Conservation (phyloP, 2,329 filamentous ascomycete genomes). For the Apiospora koreana region DNA sequence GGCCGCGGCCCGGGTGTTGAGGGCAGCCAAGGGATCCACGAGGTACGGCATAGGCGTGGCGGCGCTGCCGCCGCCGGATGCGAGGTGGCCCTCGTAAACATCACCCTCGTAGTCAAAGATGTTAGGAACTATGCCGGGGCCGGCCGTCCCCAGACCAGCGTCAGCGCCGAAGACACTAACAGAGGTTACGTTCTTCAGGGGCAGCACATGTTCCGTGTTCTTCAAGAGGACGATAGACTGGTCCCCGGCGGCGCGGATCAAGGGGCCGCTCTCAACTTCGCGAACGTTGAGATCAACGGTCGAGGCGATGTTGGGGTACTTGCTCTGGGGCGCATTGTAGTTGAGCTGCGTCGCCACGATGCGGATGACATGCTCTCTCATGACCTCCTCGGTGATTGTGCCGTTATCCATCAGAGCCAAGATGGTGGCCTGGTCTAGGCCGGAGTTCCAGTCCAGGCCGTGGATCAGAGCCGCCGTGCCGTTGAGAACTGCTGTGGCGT, state of each 20-base stretch:
- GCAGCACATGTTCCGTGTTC: constrained; percentile 57
- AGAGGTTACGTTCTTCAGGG: constrained; percentile 45
- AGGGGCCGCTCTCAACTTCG: neutral
- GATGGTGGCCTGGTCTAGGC: neutral
- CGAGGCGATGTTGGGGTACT: neutral
- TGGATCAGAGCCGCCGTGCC: constrained; percentile 4
- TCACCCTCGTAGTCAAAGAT: constrained; percentile 12
- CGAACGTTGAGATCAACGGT: neutral
- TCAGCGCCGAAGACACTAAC: constrained; percentile 52
- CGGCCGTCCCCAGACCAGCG: constrained; percentile 41
- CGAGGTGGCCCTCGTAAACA: constrained; percentile 32
- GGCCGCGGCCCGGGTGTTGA: constrained; percentile 42
- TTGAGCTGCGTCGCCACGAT: constrained; percentile 11
- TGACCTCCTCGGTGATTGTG: neutral
- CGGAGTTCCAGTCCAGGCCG: neutral
- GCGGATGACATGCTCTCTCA: neutral
- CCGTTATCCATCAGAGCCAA: neutral
- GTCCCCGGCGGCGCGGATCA: neutral
- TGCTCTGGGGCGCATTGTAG: constrained; percentile 4
- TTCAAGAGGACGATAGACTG: constrained; percentile 66
- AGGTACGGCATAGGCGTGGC: constrained; percentile 52
- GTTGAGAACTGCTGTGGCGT: constrained; percentile 23
- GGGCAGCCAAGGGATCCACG: constrained; percentile 52
- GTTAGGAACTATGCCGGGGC: constrained; percentile 9
- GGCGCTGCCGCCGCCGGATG: constrained; percentile 57